phyloP scores from a whole-genome alignment of 495 filamentous ascomycete genomes.

The Penicillium waksmanii region DNA sequence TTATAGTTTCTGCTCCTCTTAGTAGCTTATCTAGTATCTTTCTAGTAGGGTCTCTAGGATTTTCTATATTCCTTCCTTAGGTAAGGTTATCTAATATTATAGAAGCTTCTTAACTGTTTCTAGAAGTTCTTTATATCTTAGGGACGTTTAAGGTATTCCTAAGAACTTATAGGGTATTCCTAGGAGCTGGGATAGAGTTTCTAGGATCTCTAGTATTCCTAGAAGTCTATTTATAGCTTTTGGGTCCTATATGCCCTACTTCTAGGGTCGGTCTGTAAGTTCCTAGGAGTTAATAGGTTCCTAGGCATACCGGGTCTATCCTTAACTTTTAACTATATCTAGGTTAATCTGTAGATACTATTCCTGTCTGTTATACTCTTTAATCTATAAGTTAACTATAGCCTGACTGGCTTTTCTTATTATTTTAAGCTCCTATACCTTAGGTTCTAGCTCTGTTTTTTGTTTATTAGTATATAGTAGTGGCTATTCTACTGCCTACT shows the following conservation, averaged over 20 bases:
- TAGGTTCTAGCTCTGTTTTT: no score
- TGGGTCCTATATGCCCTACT: no score
- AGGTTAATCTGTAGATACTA: not conserved
- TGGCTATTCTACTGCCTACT: not conserved
- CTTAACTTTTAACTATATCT: not conserved
- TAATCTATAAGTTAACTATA: not conserved
- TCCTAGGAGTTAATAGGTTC: not conserved
- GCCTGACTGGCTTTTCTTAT: no score
- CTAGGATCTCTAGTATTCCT: no score
- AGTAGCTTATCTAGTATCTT: not conserved
- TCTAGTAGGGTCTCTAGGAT: not conserved
- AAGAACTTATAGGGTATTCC: not conserved
- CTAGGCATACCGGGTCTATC: not conserved
- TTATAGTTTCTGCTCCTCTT: not conserved
- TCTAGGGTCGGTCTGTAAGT: not conserved
- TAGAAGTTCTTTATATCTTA: not conserved
- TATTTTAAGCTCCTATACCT: no score
- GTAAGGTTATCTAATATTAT: no score
- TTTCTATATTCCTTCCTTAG: not conserved
- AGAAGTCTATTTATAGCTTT: no score
- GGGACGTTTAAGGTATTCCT: not conserved
- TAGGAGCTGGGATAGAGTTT: no score
- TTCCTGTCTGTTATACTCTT: not conserved
- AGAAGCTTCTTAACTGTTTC: not conserved
- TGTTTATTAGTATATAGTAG: no score